Base-by-base conservation (phyloP, 1,284 basidiomycete genomes). In the Xerocomus nothofagi region DNA sequence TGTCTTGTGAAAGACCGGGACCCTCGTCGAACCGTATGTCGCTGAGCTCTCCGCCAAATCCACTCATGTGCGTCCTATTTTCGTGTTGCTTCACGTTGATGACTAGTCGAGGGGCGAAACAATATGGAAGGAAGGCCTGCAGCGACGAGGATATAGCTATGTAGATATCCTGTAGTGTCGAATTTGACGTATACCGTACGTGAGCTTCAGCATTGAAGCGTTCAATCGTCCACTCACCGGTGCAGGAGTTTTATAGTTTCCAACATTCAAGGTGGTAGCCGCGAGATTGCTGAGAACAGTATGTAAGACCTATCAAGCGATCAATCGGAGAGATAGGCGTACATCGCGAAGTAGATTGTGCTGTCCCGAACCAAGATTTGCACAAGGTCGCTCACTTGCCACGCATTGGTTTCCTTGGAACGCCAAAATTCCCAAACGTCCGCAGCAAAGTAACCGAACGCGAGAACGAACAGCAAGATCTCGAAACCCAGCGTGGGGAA, bases 291-390 rank as follows among this genome's bases (percentile, higher is more conserved):
- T 59, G 29, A 33, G 10, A n/a, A 14, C 10, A 29, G 6, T 17
- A 8, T 8, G 12, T 43, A 1, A 45, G 41, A 27, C 32, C 33
- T 12, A 2, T 17, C 32, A 21, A 24, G 24, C 2, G 6, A 39
- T 21, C 10, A 5, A 10, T 26, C 1, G 14, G 24, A 5, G 10
- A 7, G 9, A 15, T 5, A 12, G 17, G 50, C 59, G 2, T 39
- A 62, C 58, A 60, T 51, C 1, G 48, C 49, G 2, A 57, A 60
- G 39, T 60, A 60, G 18, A 60, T 23, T 0, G 45, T 61, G 38
- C 57, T 57, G 42, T 60, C 54, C 10, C 59, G 46, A 36, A 54
- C 40, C 30, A 60, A 24, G 20, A 60, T 52, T n/a, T 32, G 44
- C 23, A 60, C 2, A 1, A 62, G 44, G 9, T 61, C 49, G n/a